Evolutionary conservation across 805 yeast species (phyloP), one percentile per base, ranked within the genome.

Genomic region (Pichia exigua): DNA sequence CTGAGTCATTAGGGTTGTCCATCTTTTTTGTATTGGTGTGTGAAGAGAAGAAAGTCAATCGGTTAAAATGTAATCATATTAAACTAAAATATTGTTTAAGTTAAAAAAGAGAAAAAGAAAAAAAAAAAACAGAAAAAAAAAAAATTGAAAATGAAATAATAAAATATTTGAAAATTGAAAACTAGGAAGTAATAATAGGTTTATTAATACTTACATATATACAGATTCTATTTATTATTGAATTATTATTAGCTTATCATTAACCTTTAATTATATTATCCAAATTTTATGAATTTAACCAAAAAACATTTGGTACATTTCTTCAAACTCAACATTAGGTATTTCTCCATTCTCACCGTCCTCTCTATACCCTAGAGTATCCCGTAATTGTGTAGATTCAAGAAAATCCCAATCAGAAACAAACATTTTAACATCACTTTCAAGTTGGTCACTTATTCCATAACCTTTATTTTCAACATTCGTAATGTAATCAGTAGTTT

Each of bases 341-440:
- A 11, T 20, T 7, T 17, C 38, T 17, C 12, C 17, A 20, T 47
- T 5, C 8, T 2, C 12, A 20, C n/a, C 20, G 38, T 42, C 21
- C 17, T 30, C 45, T 17, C n/a, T 10, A 21, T 41, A 47, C 12
- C 41, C 41, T 6, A 41, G 5, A 13, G 13, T 28, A 11, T 41
- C 30, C 11, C 21, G 17, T 6, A 30, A 20, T 12, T 42, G 42
- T 20, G 30, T 7, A 13, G 20, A n/a, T 42, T 21, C 32, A 24
- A 47, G 45, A 4, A 47, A 42, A 9, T 32, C 43, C 52, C 52
- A 49, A 7, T 48, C 47, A n/a, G 42, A 11, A 5, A 30, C 45
- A 32, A 28, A 41, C 8, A 8, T n/a, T n/a, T 35, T 35, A 28
- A 26, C 21, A 38, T 18, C 47, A 32, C 42, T 24, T 48, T 20